Evolutionary conservation across 306 rosid species (phyloP), one percentile per base, ranked within the genome.

Genomic region (Lathyrus tuberosus): DNA sequence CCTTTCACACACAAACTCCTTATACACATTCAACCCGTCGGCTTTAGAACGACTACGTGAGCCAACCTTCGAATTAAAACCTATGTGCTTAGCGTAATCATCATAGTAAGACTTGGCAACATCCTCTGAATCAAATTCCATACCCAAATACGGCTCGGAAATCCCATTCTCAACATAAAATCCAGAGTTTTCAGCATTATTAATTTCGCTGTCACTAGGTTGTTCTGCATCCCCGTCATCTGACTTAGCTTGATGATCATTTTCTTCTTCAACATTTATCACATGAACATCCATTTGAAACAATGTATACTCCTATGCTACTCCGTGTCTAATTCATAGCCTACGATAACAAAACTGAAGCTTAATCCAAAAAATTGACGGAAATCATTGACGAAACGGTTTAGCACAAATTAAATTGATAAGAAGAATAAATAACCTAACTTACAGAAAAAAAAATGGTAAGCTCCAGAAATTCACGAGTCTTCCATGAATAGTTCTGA

Each of bases 61-160:
- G 37, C 86, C 78, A 68, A 71, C 76, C 81, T 86, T 91, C 33
- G 87, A 73, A 76, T 69, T 79, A 74, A 89, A 91, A 6, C 97
- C 97, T 24, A 78, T 67, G 26, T 82, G 74, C 65, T 83, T 84
- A 14, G 94, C 91, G 78, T 89, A 91, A 44, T 91, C 91, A 13
- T 69, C 64, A 64, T 91, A 91, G 33, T 82, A 89, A 33, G 64
- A 71, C 85, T 82, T 82, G 10, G 96, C 94, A 58, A 68, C 83
- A 24, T 85, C 91, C 76, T 85, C 96, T 0, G 91, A 79, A 61
- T 84, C 91, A 67, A 91, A 91, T 60, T 87, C 91, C 97, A 91
- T 84, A 67, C 96, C 96, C 43, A 91, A 79, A 56, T 64, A 77
- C 30, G 94, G 94, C 72, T 87, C 93, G 4, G 70, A 16, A 72